Conservation (phyloP, 345 rosid genomes). For the Citrus mangshanensis region DNA sequence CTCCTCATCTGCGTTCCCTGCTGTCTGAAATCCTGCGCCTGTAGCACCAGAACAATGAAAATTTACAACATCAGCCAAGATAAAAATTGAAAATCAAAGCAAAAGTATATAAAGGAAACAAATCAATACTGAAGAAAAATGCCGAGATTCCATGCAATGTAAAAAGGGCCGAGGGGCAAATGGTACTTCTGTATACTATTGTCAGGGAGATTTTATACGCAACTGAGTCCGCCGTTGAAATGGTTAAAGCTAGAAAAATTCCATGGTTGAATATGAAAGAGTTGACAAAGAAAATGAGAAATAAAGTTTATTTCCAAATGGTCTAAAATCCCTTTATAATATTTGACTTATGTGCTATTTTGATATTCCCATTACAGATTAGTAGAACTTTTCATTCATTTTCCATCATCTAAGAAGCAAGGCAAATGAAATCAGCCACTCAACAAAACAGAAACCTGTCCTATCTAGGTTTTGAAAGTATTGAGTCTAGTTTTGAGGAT, state of each 20-base stretch:
- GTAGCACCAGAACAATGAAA: conserved; percentile 2
- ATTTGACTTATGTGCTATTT: background rate
- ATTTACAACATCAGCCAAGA: background rate
- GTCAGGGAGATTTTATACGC: background rate
- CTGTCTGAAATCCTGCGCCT: conserved; percentile 81
- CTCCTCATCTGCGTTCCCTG: conserved; percentile 67
- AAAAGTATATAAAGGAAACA: background rate
- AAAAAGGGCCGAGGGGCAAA: background rate
- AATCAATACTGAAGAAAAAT: background rate
- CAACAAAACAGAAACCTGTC: background rate
- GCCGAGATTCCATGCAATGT: background rate
- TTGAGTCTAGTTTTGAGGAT: background rate
- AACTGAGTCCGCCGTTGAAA: background rate
- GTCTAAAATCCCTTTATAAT: background rate
- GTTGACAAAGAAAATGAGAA: background rate
- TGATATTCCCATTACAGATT: background rate
- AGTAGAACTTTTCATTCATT: background rate
- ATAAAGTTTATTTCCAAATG: background rate
- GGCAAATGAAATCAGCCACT: background rate
- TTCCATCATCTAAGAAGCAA: background rate
- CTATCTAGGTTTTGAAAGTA: background rate
- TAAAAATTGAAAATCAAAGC: background rate
- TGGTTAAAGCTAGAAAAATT: background rate
- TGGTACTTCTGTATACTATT: background rate
- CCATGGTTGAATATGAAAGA: background rate